These are phyloP conservation scores for Aquilaria sinensis DNA, from an alignment of 345 rosid genomes.

Conservation along the genomic window DNA sequence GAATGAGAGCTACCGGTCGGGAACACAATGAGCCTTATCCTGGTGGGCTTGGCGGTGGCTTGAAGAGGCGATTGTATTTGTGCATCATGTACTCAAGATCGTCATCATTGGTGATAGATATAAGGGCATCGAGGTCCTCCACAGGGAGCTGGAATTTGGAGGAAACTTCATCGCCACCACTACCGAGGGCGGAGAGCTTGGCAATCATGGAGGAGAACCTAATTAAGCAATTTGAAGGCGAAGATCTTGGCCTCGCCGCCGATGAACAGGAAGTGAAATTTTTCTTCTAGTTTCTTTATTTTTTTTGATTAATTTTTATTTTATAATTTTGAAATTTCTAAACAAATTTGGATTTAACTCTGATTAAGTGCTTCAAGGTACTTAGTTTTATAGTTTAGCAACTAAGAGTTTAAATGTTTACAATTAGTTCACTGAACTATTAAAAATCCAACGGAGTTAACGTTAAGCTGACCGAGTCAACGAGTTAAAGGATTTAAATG, in stretches of 20 bases:
- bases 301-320: no score
- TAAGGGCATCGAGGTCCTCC: constrained; percentile 90
- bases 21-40: constrained; percentile 81
- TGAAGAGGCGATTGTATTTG: constrained; percentile 81
- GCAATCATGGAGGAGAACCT: constrained; percentile 53
- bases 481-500: no score
- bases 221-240: constrained; percentile 59
- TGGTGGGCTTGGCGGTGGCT: constrained; percentile 60
- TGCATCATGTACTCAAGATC: constrained; percentile 95
- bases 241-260: constrained; percentile 91
- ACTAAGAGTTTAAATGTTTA: no score
- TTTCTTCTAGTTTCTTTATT: no score
- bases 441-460: no score
- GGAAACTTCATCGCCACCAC: constrained; percentile 42
- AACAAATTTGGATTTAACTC: no score
- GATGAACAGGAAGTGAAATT: constrained; percentile 52
- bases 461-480: no score
- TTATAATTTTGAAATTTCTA: no score
- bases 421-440: no score
- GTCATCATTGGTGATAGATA: constrained; percentile 86
- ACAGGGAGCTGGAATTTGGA: constrained; percentile 94
- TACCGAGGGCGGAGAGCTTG: constrained; percentile 56
- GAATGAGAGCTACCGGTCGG: constrained; percentile 30
- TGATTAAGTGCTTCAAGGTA: no score
- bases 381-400: no score